Evolutionary conservation across 257 asterid genomes (phyloP).

Genomic region (Linderniella brevidens): DNA sequence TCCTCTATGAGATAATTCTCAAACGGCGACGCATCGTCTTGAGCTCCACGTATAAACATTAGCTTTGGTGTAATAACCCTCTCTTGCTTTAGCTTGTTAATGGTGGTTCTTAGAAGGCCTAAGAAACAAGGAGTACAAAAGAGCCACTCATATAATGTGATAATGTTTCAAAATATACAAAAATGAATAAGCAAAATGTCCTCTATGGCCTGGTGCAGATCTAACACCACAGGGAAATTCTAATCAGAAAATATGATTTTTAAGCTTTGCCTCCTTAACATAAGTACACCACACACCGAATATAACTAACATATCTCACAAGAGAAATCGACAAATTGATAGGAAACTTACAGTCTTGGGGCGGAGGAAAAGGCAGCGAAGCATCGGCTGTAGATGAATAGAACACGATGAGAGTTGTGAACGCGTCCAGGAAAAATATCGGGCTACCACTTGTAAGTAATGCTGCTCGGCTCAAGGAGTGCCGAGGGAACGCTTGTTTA

Average conservation of each 20-base stretch:
- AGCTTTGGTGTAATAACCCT: conserved; percentile 78
- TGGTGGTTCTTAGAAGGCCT: conserved; percentile 73
- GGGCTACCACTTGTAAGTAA: conserved; percentile 92
- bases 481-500: conserved; percentile 91
- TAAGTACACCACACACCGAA: too few relatives aligned
- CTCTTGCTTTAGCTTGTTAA: conserved; percentile 86
- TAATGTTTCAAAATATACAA: too few relatives aligned
- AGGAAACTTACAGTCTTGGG: conserved; percentile 82
- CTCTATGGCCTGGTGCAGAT: too few relatives aligned
- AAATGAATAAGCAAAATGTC: too few relatives aligned
- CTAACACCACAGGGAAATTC: too few relatives aligned
- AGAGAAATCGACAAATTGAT: conserved; percentile 4
- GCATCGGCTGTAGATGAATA: conserved; percentile 81
- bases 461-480: conserved; percentile 98
- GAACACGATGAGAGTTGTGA: conserved; percentile 71
- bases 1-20: conserved; percentile 95
- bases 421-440: conserved; percentile 89
- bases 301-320: background rate
- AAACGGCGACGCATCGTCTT: conserved; percentile 70
- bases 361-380: conserved; percentile 92
- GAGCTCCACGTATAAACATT: conserved; percentile 63
- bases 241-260: too few relatives aligned
- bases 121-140: conserved; percentile 9
- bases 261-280: too few relatives aligned
- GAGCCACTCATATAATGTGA: too few relatives aligned